Base-by-base conservation (phyloP, 2,329 filamentous ascomycete species). In the Fusarium duplospermum region DNA sequence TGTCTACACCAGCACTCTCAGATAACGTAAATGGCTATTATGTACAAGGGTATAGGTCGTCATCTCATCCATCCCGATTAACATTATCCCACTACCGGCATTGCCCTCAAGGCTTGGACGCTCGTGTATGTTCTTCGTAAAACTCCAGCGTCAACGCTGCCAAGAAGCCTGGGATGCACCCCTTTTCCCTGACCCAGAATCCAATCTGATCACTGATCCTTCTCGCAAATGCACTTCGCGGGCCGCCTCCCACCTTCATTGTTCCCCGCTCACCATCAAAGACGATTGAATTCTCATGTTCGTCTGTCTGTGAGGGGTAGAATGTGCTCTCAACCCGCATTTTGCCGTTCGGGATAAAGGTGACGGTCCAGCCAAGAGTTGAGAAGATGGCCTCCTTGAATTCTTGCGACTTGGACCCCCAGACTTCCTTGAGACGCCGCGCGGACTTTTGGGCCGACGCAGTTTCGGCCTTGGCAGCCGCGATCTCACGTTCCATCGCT, bases 231-330 rank as follows among this genome's bases (percentile, higher is more conserved):
- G 91, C 88, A 80, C 94, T 97, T 80, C 93, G 90, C 2, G 95
- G 94, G 0, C 96, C 96, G 2, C 96, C 96, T 36, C 93, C 94
- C 66, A 99, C 93, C 87, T 99, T 99, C 96, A 99, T 99, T 1
- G 95, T 98, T 9, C 96, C 96, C 67, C 93, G 92, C 84, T 98
- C 95, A 61, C 95, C 95, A 82, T 98, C 95, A 81, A 98, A 98
- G 0, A 98, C 91, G 69, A 93, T 92, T 66, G 89, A 91, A 76
- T 92, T 92, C 81, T 93, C 91, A 81, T 94, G 90, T 79, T 93
- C 91, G 64, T 93, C 90, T 80, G 81, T 90, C 84, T 70, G 83
- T 3, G 90, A 92, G 0, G 95, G 93, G 80, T 93, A 93, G 80
- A 96, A 97, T 74, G 96, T 93, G 69, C 89, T 93, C 64, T 96